Base-by-base conservation (phyloP, 345 rosid species). In the Dovyalis caffra region DNA sequence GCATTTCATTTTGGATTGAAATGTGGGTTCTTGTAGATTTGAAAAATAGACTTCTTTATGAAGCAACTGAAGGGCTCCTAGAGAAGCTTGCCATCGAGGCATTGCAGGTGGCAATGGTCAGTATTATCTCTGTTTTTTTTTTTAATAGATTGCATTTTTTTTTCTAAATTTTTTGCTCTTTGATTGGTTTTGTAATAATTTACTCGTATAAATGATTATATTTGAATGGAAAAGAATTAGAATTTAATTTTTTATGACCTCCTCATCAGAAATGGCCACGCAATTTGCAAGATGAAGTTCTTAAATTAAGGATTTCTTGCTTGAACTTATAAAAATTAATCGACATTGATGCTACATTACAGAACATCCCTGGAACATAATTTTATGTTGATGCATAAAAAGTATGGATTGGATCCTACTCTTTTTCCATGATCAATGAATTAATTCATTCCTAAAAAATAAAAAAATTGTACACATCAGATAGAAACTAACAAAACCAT, bases 81-180 rank as follows among this genome's bases (percentile, higher is more conserved):
- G 97, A 94, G 84, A 89, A 86, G 80, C 90, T 90, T 43, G 91
- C 96, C 28, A 73, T 87, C 8, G 98, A 94, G 84, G 97, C 97
- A 32, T 76, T 82, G 43, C 85, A 88, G 79, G 89, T 89, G 80
- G 90, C 89, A 47, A 89, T 87, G 97, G 98, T 91, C 63, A 79
- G 86, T 81, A 47, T 65, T 21, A 34, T 7, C n/a, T n/a, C n/a
- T n/a, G n/a, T n/a, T n/a, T 57, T 5, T 0, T 37, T 35, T 61
- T 11, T 32, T 8, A 64, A 11, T 31, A 38, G 31, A 7, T 67
- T 45, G 23, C 38, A 0, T 34, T 34, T 34, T 8, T 15, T 62
- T 26, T 21, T 28, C 20, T n/a, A n/a, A n/a, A 37, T 7, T 49
- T 34, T 34, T 34, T 6, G 35, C 6, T 2, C 3, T 3, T 4